Conservation (phyloP, 345 rosid species). For the Acer negundo region DNA sequence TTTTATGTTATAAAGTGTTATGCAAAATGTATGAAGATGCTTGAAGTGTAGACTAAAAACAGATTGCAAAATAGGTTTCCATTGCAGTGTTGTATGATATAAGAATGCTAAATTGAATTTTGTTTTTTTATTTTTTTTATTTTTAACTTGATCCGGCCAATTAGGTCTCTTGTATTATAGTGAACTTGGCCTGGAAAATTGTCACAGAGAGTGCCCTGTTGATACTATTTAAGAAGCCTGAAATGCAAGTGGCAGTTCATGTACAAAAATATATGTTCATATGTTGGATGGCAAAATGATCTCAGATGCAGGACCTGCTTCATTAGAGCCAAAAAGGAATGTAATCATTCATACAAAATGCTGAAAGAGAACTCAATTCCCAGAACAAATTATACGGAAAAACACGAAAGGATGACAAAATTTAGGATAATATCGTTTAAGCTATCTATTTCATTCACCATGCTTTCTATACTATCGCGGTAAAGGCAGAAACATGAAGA, state of each 20-base stretch:
- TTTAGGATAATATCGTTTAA: not conserved
- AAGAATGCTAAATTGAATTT: not conserved
- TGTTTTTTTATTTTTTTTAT: too few species aligned
- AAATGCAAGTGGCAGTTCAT: too few species aligned
- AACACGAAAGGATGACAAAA: not conserved
- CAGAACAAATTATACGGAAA: not conserved
- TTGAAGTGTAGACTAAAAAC: not conserved
- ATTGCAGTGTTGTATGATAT: not conserved
- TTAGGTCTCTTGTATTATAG: too few species aligned
- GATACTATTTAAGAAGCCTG: too few species aligned
- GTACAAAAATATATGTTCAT: too few species aligned
- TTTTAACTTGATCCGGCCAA: too few species aligned
- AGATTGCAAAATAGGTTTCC: not conserved
- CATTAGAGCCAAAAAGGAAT: not conserved
- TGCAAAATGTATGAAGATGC: not conserved
- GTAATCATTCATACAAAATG: too few species aligned
- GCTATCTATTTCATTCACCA: too few species aligned
- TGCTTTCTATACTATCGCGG: too few species aligned
- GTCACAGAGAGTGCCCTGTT: too few species aligned
- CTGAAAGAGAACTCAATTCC: not conserved
- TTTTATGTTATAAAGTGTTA: not conserved
- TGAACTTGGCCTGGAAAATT: too few species aligned
- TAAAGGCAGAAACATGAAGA: not conserved
- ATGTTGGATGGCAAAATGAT: not conserved
- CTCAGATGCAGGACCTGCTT: too few species aligned